Evolutionary conservation across 345 rosid species (phyloP).

Genomic region (Excoecaria cochinchinensis): DNA sequence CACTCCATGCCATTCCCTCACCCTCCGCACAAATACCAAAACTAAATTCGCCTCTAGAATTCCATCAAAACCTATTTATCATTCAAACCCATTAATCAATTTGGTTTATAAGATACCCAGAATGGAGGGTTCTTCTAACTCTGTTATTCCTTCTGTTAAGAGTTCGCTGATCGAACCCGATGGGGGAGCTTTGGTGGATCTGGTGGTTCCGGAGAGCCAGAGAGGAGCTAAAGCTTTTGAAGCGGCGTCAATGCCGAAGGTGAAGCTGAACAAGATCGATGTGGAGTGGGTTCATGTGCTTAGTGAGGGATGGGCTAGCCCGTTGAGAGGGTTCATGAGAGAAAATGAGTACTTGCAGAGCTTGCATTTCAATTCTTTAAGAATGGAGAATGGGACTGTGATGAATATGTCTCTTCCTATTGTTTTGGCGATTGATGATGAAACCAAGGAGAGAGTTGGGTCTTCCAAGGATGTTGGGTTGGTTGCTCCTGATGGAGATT

Average conservation of each 20-base stretch:
- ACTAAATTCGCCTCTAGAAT: slow-evolving; percentile 16
- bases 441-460: slow-evolving; percentile 66
- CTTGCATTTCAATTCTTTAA: slow-evolving; percentile 76
- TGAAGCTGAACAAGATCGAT: slow-evolving; percentile 64
- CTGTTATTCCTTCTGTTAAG: slow-evolving; percentile 21
- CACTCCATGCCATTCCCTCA: slow-evolving; percentile 12
- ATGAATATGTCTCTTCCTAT: slow-evolving; percentile 97
- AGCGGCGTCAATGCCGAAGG: slow-evolving; percentile 66
- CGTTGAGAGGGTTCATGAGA: slow-evolving; percentile 90
- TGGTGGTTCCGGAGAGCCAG: slow-evolving; percentile 60
- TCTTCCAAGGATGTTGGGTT: slow-evolving; percentile 52
- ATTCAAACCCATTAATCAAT: slow-evolving; percentile 33
- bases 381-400: slow-evolving; percentile 51
- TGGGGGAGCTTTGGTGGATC: slow-evolving; percentile 74
- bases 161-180: slow-evolving; percentile 91
- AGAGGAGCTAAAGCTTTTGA: slow-evolving; percentile 48
- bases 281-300: slow-evolving; percentile 95
- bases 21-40: neutral
- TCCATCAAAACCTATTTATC: slow-evolving; percentile 39
- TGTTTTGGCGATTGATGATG: slow-evolving; percentile 87
- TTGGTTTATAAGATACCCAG: slow-evolving; percentile 20
- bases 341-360: slow-evolving; percentile 87
- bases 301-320: slow-evolving; percentile 97
- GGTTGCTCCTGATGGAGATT: slow-evolving; percentile 56
- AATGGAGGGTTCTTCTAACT: slow-evolving; percentile 25